Conservation (phyloP, 2,329 filamentous ascomycete genomes). For the Bipolaris sorokiniana region DNA sequence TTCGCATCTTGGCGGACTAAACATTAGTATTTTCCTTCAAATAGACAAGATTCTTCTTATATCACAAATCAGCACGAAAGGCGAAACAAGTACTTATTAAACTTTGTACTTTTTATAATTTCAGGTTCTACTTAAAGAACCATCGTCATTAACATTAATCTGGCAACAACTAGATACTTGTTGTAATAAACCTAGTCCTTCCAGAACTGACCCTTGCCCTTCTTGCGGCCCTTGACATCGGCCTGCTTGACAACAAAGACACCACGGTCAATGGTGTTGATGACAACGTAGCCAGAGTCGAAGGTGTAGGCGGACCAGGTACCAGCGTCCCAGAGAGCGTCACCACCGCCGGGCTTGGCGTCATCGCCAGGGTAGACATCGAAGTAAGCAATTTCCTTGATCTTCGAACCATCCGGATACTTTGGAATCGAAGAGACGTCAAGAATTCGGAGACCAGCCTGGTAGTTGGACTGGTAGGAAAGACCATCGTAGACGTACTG, state of each 20-base stretch:
- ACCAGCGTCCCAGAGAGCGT: constrained; percentile 50
- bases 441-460: constrained; percentile 51
- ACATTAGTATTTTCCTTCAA: background rate
- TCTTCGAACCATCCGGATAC: constrained; percentile 44
- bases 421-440: constrained; percentile 51
- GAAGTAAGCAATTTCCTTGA: constrained; percentile 54
- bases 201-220: constrained; percentile 38
- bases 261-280: constrained; percentile 58
- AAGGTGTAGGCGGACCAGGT: constrained; percentile 54
- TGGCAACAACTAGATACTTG: too few species aligned
- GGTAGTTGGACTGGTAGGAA: constrained; percentile 54
- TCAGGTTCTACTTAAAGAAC: too few species aligned
- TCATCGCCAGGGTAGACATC: constrained; percentile 53
- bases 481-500: constrained; percentile 53
- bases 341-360: constrained; percentile 40
- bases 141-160: too few species aligned
- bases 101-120: too few species aligned
- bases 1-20: too few species aligned
- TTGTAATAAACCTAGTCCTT: constrained; percentile 9
- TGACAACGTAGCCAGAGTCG: constrained; percentile 51
- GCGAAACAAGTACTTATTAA: too few species aligned
- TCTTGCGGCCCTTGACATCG: constrained; percentile 25
- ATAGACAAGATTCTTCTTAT: background rate
- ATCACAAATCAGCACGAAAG: too few species aligned
- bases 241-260: constrained; percentile 45